A percentile compares a stretch with the other conserved stretches of the same genome.
Evolutionary conservation across 164 flowering plant genomes (phyloP).

Genomic region (Umbellularia californica): DNA sequence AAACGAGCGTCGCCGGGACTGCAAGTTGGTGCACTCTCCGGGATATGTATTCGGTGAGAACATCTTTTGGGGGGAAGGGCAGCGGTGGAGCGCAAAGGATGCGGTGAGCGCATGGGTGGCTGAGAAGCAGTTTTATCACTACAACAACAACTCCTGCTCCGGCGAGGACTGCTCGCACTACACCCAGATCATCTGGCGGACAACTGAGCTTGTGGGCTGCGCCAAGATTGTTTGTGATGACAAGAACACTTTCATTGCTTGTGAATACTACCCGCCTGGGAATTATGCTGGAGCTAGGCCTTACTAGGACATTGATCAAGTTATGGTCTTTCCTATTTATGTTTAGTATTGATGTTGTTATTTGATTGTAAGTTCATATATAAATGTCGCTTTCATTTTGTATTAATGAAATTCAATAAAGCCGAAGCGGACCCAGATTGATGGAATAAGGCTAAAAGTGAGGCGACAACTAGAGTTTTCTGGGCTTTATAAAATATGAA

Average conservation of each 20-base stretch:
- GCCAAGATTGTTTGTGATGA: conserved; percentile 18
- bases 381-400: no score
- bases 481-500: no score
- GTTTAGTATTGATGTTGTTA: no score
- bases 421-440: no score
- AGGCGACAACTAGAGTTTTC: no score
- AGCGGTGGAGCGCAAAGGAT: conserved; percentile 14
- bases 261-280: conserved; percentile 25
- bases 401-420: no score
- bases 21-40: conserved; percentile 18
- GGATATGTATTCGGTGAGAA: conserved; percentile 19
- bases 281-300: conserved; percentile 20
- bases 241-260: conserved; percentile 17
- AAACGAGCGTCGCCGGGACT: conserved; percentile 18
- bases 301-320: conserved; percentile 7
- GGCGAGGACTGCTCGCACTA: conserved; percentile 18
- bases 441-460: no score
- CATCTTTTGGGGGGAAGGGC: conserved; percentile 20
- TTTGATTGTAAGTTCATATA: no score
- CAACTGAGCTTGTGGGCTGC: conserved; percentile 18
- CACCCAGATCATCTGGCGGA: conserved; percentile 24
- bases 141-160: conserved; percentile 9
- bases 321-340: no score
- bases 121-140: conserved; percentile 16
- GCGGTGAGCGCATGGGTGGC: conserved; percentile 17